These are phyloP conservation scores for California macrophylla DNA, from an alignment of 441 rosid genomes.

Conservation along the genomic window DNA sequence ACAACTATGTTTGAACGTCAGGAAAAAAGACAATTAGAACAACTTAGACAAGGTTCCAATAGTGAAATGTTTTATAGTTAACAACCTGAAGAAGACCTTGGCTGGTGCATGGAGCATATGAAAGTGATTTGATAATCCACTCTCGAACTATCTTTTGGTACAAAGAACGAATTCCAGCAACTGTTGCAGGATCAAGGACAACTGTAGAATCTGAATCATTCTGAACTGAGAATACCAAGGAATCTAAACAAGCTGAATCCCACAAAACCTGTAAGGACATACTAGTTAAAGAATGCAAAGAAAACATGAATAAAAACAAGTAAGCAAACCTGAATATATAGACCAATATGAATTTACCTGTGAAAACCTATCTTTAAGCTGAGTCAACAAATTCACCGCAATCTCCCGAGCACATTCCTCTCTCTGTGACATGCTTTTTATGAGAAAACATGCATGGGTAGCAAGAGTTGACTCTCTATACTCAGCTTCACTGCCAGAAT, in stretches of 20 bases:
- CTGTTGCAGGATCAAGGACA: slow-evolving; percentile 82
- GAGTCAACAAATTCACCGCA: slow-evolving; percentile 72
- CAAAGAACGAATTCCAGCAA: slow-evolving; percentile 67
- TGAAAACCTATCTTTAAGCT: slow-evolving; percentile 89
- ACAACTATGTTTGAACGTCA: neutral
- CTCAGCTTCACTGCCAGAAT: slow-evolving; percentile 69
- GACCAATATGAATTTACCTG: slow-evolving; percentile 45
- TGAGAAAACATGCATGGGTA: slow-evolving; percentile 84
- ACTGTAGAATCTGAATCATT: slow-evolving; percentile 48
- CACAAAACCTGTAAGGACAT: slow-evolving; percentile 70
- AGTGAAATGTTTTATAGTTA: slow-evolving; percentile 4
- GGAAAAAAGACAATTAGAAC: neutral
- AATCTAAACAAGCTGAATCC: slow-evolving; percentile 89
- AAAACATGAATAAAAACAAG: neutral
- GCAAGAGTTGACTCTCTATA: slow-evolving; percentile 70
- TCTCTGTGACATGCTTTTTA: slow-evolving; percentile 88
- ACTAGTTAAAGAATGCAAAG: slow-evolving; percentile 17
- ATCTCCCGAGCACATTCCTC: slow-evolving; percentile 89
- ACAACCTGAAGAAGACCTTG: slow-evolving; percentile 97
- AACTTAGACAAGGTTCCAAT: neutral
- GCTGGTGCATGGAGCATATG: slow-evolving; percentile 94
- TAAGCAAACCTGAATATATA: neutral
- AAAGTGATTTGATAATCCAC: slow-evolving; percentile 83
- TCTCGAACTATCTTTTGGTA: slow-evolving; percentile 78
- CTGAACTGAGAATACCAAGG: slow-evolving; percentile 67